A percentile compares a stretch with the other conserved stretches of the same genome.
phyloP scores from a whole-genome alignment of 768 basidiomycete species.

The Tylopilus plumbeoviolaceoides region DNA sequence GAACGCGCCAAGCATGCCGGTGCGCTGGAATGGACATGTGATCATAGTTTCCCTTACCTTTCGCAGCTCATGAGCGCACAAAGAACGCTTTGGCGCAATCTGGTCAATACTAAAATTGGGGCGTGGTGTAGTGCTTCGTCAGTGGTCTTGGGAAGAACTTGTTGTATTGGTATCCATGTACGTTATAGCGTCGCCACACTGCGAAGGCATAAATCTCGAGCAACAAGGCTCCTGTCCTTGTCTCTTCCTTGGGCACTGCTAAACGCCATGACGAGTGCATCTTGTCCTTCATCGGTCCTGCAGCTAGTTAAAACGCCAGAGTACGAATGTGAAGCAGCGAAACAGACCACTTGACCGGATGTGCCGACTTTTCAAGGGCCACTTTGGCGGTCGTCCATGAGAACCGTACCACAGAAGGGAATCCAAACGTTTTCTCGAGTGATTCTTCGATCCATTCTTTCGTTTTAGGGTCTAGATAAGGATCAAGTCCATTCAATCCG shows the following conservation, averaged over 20 bases:
- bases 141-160: background rate
- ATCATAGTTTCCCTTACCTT: background rate
- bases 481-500: background rate
- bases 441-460: constrained; percentile 76
- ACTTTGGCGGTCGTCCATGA: constrained; percentile 95
- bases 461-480: constrained; percentile 80
- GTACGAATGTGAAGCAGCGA: background rate
- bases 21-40: constrained; percentile 2
- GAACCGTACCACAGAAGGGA: constrained; percentile 85
- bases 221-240: constrained; percentile 66
- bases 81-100: constrained; percentile 6
- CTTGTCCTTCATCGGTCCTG: constrained; percentile 85
- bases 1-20: constrained; percentile 21
- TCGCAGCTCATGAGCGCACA: constrained; percentile 14
- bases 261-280: constrained; percentile 72
- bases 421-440: constrained; percentile 88
- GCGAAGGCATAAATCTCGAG: constrained; percentile 69
- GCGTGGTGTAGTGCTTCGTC: background rate
- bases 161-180: constrained; percentile 14
- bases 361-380: constrained; percentile 73
- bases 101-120: constrained; percentile 14
- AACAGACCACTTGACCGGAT: constrained; percentile 74
- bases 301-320: background rate
- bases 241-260: constrained; percentile 65
- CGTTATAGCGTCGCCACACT: constrained; percentile 62